Evolutionary conservation across 768 basidiomycete species (phyloP).

Genomic region (Lyophyllum semitale): DNA sequence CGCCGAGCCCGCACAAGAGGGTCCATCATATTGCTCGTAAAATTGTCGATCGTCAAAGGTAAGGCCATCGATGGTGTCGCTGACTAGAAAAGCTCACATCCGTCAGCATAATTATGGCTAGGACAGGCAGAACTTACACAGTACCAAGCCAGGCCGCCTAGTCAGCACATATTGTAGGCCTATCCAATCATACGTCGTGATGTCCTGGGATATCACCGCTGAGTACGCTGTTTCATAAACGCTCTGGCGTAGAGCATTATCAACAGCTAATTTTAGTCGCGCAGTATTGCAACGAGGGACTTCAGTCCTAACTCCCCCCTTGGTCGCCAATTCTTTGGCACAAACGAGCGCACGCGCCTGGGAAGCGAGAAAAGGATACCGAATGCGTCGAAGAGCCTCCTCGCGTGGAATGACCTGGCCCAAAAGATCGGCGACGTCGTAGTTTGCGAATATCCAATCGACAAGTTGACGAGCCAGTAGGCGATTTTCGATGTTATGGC

Average conservation of each 20-base stretch:
- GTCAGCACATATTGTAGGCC: no score
- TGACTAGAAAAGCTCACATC: no score
- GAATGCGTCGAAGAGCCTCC: background rate
- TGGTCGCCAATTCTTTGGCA: background rate
- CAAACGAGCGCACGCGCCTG: background rate
- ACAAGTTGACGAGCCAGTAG: background rate
- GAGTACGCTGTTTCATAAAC: no score
- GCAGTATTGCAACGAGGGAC: background rate
- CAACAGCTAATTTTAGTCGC: background rate
- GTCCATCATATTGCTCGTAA: no score
- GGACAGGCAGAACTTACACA: no score
- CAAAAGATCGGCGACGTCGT: background rate
- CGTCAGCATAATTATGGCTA: no score
- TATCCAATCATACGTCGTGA: no score
- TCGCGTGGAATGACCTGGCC: background rate
- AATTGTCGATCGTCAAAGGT: no score
- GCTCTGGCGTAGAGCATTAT: background rate
- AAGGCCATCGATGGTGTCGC: no score
- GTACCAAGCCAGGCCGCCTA: no score
- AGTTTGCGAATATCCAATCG: background rate
- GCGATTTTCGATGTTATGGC: background rate
- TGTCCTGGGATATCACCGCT: no score
- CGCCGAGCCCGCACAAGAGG: no score
- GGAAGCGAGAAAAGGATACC: background rate
- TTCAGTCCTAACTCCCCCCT: background rate